Evolutionary conservation across 164 flowering plant species (phyloP).

Genomic region (Cinnamomum micranthum): DNA sequence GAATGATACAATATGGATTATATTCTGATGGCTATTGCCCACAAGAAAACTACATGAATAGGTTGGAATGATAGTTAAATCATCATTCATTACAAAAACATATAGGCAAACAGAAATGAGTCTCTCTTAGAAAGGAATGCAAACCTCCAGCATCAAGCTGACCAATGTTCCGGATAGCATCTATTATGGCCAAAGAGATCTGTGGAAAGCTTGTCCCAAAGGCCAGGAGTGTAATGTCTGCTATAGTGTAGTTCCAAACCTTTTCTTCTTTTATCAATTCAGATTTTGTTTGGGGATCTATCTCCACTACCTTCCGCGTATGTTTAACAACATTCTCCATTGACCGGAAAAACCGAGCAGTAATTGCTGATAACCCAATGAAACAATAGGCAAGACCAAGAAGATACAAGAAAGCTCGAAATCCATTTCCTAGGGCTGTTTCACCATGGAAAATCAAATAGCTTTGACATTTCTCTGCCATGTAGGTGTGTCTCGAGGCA

Average conservation of each 20-base stretch:
- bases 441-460: conserved; percentile 60
- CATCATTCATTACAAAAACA: not conserved
- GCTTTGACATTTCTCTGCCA: conserved; percentile 48
- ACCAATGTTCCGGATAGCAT: conserved; percentile 78
- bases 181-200: conserved; percentile 84
- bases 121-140: conserved; percentile 10
- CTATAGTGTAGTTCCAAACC: conserved; percentile 87
- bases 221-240: conserved; percentile 79
- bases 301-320: conserved; percentile 53
- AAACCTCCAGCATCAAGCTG: conserved; percentile 83
- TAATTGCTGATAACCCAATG: conserved; percentile 79
- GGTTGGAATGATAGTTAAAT: not conserved
- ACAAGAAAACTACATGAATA: not conserved
- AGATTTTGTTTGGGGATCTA: conserved; percentile 56
- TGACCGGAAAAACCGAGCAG: conserved; percentile 77
- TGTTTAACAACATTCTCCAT: conserved; percentile 96
- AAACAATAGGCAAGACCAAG: conserved; percentile 83
- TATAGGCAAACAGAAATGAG: not conserved
- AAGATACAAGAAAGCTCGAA: conserved; percentile 55
- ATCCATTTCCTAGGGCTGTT: conserved; percentile 45
- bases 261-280: conserved; percentile 49
- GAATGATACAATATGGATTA: too few relatives aligned
- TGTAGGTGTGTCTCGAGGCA: conserved; percentile 20
- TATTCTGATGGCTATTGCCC: too few relatives aligned
- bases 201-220: conserved; percentile 98